phyloP scores from a whole-genome alignment of 192 early-diverging fungal species.

The Anaeromyces robustus region DNA sequence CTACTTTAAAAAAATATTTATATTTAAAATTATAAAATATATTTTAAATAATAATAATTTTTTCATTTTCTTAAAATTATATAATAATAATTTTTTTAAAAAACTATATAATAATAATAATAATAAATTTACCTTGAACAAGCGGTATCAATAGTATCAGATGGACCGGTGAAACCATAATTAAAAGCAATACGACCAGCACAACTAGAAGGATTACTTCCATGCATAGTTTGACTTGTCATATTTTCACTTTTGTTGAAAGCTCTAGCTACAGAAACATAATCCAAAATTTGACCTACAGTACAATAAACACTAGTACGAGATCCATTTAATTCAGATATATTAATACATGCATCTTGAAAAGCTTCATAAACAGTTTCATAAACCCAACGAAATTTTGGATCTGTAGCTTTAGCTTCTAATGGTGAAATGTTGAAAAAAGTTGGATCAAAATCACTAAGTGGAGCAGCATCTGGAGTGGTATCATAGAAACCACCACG shows the following conservation, averaged over 20 bases:
- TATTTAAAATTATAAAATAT: too few species aligned
- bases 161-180: conserved; percentile 16
- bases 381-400: not conserved
- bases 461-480: not conserved
- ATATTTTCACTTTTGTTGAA: not conserved
- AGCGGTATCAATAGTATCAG: conserved; percentile 13
- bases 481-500: not conserved
- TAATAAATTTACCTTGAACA: conserved; percentile 5
- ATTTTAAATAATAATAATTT: too few species aligned
- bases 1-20: too few species aligned
- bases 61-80: too few species aligned
- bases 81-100: too few species aligned
- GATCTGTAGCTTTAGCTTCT: conserved; percentile 11
- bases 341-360: conserved; percentile 11
- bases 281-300: not conserved
- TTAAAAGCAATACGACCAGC: conserved; percentile 14
- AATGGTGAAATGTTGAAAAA: conserved; percentile 11
- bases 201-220: not conserved
- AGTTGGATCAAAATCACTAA: conserved; percentile 10
- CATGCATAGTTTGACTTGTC: not conserved
- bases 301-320: conserved; percentile 4
- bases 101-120: too few species aligned
- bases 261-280: not conserved
- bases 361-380: conserved; percentile 13
- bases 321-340: conserved; percentile 11